Conservation (phyloP, 208 protist genomes). For the Leishmania braziliensis region DNA sequence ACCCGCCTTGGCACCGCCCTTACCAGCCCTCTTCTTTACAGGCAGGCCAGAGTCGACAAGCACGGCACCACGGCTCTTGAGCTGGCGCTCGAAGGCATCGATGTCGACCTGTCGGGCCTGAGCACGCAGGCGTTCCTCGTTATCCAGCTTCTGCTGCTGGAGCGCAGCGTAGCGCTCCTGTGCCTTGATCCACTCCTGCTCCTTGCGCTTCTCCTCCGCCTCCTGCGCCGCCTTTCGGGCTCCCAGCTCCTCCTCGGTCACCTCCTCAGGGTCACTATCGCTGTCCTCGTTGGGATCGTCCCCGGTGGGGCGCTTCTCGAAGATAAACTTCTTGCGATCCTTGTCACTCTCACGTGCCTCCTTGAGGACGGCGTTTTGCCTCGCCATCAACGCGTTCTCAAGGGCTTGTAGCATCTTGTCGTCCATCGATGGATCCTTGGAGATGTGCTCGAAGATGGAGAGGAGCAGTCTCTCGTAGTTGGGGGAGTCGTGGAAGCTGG, state of each 20-base stretch:
- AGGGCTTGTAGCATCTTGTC: conserved; percentile 47
- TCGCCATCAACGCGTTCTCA: conserved; percentile 45
- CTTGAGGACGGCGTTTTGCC: conserved; percentile 58
- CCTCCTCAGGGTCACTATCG: conserved; percentile 45
- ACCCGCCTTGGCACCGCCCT: conserved; percentile 44
- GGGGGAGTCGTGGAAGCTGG: conserved; percentile 48
- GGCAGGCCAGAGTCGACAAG: conserved; percentile 60
- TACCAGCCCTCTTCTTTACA: conserved; percentile 48
- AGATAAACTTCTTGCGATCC: conserved; percentile 49
- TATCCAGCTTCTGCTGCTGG: conserved; percentile 63
- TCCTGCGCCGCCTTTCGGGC: conserved; percentile 33
- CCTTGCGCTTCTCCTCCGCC: conserved; percentile 46
- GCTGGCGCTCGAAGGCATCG: conserved; percentile 51
- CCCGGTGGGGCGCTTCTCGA: conserved; percentile 43
- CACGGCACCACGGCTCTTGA: conserved; percentile 56
- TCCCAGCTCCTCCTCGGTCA: conserved; percentile 37
- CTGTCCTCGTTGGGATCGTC: conserved; percentile 57
- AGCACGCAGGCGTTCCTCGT: conserved; percentile 52
- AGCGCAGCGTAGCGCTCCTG: conserved; percentile 53
- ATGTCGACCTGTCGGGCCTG: conserved; percentile 70
- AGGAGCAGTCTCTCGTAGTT: conserved; percentile 66
- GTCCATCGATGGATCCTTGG: conserved; percentile 36
- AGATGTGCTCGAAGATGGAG: conserved; percentile 47
- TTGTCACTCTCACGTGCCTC: conserved; percentile 72
- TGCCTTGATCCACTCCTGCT: conserved; percentile 44